phyloP scores from a whole-genome alignment of 225 moss, liverwort and hornwort genomes.

The Polytrichum commune region DNA sequence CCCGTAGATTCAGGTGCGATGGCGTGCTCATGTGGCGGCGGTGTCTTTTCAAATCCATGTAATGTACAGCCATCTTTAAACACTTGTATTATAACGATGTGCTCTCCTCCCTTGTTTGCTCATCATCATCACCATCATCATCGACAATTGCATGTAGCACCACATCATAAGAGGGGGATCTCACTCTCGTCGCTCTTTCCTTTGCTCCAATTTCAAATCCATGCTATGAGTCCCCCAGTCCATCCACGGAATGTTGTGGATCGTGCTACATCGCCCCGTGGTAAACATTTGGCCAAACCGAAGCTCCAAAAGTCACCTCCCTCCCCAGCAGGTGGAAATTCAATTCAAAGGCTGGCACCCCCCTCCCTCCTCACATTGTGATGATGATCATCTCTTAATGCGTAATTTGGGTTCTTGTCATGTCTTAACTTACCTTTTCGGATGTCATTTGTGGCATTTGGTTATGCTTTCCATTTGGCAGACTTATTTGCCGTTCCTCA shows the following conservation, averaged over 20 bases:
- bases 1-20: constrained; percentile 21
- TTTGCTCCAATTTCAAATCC: constrained; percentile 15
- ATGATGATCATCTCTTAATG: neutral
- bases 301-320: neutral
- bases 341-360: neutral
- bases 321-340: constrained; percentile 24
- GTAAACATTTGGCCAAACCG: constrained; percentile 5
- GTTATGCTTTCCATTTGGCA: neutral
- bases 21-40: constrained; percentile 25
- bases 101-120: constrained; percentile 23
- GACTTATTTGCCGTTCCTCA: no score
- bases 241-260: constrained; percentile 15
- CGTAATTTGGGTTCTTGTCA: neutral
- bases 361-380: neutral
- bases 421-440: neutral
- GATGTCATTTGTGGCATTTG: neutral
- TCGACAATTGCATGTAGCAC: neutral
- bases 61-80: constrained; percentile 30
- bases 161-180: constrained; percentile 12
- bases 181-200: constrained; percentile 2
- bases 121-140: constrained; percentile 7
- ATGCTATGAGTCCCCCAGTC: constrained; percentile 42
- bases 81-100: constrained; percentile 15
- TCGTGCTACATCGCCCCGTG: constrained; percentile 4
- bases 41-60: constrained; percentile 40